A percentile compares a stretch with the other conserved stretches of the same genome.
Evolutionary conservation across 352 stramenopile species (phyloP).

Genomic region (Ochromonadaceae sp.): DNA sequence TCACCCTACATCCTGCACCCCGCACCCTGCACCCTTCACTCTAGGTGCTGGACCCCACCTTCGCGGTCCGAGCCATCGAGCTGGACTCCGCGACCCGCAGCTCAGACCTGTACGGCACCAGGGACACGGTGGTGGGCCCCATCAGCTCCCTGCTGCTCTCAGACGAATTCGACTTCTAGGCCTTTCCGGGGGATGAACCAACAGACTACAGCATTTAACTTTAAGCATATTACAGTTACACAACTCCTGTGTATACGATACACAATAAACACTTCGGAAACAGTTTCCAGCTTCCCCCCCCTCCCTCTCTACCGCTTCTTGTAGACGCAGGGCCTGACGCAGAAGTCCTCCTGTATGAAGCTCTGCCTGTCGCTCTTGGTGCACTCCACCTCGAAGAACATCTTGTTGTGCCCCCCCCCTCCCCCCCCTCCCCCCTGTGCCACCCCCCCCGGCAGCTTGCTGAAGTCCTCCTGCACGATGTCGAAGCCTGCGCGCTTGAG

Average conservation of each 20-base stretch:
- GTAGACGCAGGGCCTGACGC: conserved; percentile 52
- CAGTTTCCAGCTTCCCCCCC: too few relatives aligned
- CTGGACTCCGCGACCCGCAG: not conserved
- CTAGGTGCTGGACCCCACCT: conserved; percentile 1
- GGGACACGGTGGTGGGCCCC: not conserved
- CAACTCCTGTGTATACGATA: too few relatives aligned
- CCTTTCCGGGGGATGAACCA: too few relatives aligned
- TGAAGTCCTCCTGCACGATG: conserved; percentile 20
- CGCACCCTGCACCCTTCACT: not conserved
- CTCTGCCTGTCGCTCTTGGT: conserved; percentile 39
- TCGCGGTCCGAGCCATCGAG: conserved; percentile 9
- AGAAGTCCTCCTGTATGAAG: conserved; percentile 35
- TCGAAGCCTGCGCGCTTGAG: conserved; percentile 28
- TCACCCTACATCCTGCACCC: conserved; percentile 9
- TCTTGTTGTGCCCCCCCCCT: conserved; percentile 41
- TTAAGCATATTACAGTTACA: too few relatives aligned
- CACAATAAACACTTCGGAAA: too few relatives aligned
- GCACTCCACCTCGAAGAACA: conserved; percentile 59
- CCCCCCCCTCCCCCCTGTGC: not conserved
- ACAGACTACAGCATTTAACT: too few relatives aligned
- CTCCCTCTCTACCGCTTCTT: conserved; percentile 54
- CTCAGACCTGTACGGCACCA: not conserved
- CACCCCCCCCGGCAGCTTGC: not conserved
- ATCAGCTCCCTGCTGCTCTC: not conserved
- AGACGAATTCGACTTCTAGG: not conserved